A percentile compares a stretch with the other conserved stretches of the same genome.
These are phyloP conservation scores for Vitellaria paradoxa DNA, from an alignment of 179 eudicot species.

Conservation along the genomic window DNA sequence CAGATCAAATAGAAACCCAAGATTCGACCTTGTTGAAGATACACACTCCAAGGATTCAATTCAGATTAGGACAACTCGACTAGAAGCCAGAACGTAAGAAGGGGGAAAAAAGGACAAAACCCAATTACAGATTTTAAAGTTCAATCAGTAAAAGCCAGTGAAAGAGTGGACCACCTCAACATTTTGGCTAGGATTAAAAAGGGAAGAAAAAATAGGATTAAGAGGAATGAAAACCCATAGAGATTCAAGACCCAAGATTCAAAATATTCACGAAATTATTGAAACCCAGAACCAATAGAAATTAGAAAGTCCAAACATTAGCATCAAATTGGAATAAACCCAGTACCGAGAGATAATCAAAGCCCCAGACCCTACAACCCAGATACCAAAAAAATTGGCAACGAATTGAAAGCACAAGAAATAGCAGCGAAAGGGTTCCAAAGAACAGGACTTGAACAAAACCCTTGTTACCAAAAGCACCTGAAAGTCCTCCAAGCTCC, in stretches of 20 bases:
- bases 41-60: no score
- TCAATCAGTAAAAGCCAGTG: neutral
- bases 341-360: slow-evolving; percentile 8
- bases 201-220: neutral
- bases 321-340: slow-evolving; percentile 5
- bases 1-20: slow-evolving; percentile 16
- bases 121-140: neutral
- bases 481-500: neutral
- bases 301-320: neutral
- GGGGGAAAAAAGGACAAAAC: neutral
- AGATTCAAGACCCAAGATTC: neutral
- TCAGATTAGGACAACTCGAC: neutral
- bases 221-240: neutral
- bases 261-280: neutral
- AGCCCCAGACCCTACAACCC: slow-evolving; percentile 8
- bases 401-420: slow-evolving; percentile 3
- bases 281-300: neutral
- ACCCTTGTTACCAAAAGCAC: neutral
- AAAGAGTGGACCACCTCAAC: slow-evolving; percentile 1
- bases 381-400: slow-evolving; percentile 11
- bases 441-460: neutral
- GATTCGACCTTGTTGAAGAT: slow-evolving; percentile 14
- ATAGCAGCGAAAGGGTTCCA: neutral
- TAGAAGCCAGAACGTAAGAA: neutral
- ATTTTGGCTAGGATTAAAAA: neutral